Base-by-base conservation (phyloP, 2,329 filamentous ascomycete species). In the Podosphaera leucotricha region DNA sequence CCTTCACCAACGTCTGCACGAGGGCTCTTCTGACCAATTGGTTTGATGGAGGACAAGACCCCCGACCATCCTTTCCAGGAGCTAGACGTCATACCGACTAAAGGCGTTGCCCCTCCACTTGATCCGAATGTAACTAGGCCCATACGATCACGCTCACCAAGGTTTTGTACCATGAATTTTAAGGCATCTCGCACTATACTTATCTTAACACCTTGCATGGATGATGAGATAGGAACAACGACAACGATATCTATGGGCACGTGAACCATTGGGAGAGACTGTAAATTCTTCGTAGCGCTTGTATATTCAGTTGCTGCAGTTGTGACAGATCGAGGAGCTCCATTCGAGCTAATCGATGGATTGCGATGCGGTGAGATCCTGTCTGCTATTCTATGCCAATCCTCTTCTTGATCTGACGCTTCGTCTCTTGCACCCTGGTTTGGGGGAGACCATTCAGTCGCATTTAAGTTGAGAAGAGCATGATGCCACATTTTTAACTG, bases 131-230 rank as follows among this genome's bases (percentile, higher is more conserved):
- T 94, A 19, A 98, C 90, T 38, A 98, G 64, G 5, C 90, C 90
- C 87, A 98, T 93, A 38, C 90, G 80, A 59, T 98, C 90, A 44
- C 85, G 74, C 53, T 94, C 85, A 26, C 90, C 90, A 0, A 98
- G 73, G 41, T 75, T 87, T 52, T 79, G 72, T 2, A 98, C 83
- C 60, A 98, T 77, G 59, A 95, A 98, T 47, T 81, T 83, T 30
- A 98, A 68, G 0, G 87, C 80, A 60, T 98, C 90, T 37, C 85
- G 77, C 13, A 98, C 74, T 1, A 98, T 68, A 48, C 87, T 92
- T 57, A 95, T 94, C 64, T 98, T 98, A 48, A 98, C 73, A n/a
- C 90, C 90, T 61, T 95, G 90, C 87, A 95, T 98, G 0, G 90
- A 95, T 1, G 87, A 92, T 0, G 90, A 95, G 5, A 98, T 85